These are phyloP conservation scores for Sclerotiophoma versabilis DNA, from an alignment of 2,329 filamentous ascomycete genomes.

Conservation along the genomic window DNA sequence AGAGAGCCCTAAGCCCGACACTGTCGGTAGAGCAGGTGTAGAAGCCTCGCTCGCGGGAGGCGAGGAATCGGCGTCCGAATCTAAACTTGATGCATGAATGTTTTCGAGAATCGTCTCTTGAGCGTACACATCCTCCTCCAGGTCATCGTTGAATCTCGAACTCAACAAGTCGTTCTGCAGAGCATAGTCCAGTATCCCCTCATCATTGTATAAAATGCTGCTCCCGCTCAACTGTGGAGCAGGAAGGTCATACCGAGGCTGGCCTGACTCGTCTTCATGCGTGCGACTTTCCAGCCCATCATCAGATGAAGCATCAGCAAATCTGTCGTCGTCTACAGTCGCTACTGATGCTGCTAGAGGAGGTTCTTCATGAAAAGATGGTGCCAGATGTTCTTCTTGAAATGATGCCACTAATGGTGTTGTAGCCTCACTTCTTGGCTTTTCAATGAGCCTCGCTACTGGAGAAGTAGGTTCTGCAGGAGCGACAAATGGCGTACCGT, in stretches of 20 bases:
- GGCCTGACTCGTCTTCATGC: slow-evolving; percentile 12
- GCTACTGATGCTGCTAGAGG: slow-evolving; percentile 32
- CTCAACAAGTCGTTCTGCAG: slow-evolving; percentile 42
- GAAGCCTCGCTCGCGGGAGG: slow-evolving; percentile 27
- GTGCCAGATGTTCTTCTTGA: not conserved
- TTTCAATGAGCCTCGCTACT: slow-evolving; percentile 6
- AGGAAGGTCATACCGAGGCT: slow-evolving; percentile 18
- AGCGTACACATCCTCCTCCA: slow-evolving; percentile 7
- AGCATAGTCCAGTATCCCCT: slow-evolving; percentile 44
- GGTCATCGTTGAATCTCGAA: slow-evolving; percentile 29
- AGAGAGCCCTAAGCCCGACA: slow-evolving; percentile 33
- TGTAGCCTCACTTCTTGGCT: not conserved
- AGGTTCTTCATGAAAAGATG: not conserved
- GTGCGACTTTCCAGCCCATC: slow-evolving; percentile 33
- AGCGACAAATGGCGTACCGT: not conserved
- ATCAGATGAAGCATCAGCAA: slow-evolving; percentile 52
- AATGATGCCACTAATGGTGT: not conserved
- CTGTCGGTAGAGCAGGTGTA: slow-evolving; percentile 29
- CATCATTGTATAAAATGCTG: slow-evolving; percentile 45
- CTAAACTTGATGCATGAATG: slow-evolving; percentile 20
- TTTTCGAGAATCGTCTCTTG: slow-evolving; percentile 13
- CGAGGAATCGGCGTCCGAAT: slow-evolving; percentile 18
- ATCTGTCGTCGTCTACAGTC: slow-evolving; percentile 50
- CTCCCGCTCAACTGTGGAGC: slow-evolving; percentile 32
- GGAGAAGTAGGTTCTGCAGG: slow-evolving; percentile 1